Base-by-base conservation (phyloP, 1,284 basidiomycete genomes). In the Leccinum fuscescens region DNA sequence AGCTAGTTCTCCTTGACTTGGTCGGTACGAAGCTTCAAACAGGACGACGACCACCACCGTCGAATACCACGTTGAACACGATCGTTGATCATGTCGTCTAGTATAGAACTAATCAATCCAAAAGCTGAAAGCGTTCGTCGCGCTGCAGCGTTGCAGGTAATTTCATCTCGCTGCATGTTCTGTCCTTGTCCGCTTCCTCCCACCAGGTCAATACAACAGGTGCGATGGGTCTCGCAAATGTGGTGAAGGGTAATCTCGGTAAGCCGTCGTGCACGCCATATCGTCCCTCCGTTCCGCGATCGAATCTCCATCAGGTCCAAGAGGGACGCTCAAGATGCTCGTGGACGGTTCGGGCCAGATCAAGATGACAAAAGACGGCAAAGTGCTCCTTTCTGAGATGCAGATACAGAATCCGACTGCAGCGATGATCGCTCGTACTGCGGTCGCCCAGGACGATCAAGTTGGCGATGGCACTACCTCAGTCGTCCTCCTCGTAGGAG, bases 321-420 rank as follows among this genome's bases (percentile, higher is more conserved):
- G 94, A 76, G 95, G 96, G 63, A 98, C 96, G 3, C 86, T 98
- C 68, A 99, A 99, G 82, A 98, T 99, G 96, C 88, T 99, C 52
- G 97, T 99, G 53, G 97, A 99, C 77, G 97, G 97, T 62, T 84
- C 96, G n/a, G 97, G 97, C 14, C 94, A 97, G 81, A 96, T 99
- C 77, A 99, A 98, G 84, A 97, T 99, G 93, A 99, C 97, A 68
- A 99, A 99, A 82, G 97, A 99, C 74, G 97, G 97, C 69, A 99
- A 99, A 80, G 96, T 98, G 50, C 80, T 99, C 58, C 84, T 99
- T 59, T 98, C 96, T 48, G 97, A 99, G 80, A 99, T 99, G 97
- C 97, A 99, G 81, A 99, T 99, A 71, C 95, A 97, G 76, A 99
- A 99, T 77, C 97, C 97, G 17, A 99, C 97, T 9, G 97, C 97